These are phyloP conservation scores for Apiospora hydei DNA, from an alignment of 2,329 filamentous ascomycete species.

Conservation along the genomic window DNA sequence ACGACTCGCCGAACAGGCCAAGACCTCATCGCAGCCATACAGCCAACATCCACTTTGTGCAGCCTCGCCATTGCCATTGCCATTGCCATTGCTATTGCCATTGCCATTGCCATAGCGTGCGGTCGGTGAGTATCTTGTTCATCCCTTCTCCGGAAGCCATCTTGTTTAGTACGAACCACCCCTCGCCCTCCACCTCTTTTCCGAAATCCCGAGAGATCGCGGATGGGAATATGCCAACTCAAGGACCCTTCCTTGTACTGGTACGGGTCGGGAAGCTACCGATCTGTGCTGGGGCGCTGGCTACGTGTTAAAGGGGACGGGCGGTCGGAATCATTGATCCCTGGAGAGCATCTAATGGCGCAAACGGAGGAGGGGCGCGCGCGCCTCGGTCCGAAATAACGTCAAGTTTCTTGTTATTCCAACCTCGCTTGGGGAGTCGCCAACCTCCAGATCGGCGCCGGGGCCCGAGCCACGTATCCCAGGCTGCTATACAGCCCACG, in stretches of 20 bases:
- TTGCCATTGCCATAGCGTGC: background rate
- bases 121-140: constrained; percentile 3
- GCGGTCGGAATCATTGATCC: constrained; percentile 59
- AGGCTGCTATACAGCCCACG: background rate
- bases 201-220: background rate
- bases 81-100: background rate
- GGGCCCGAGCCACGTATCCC: too few species aligned
- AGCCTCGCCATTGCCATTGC: background rate
- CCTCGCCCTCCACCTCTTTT: background rate
- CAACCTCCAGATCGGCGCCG: background rate
- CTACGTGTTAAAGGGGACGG: constrained; percentile 90
- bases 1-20: background rate
- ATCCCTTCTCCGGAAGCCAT: background rate
- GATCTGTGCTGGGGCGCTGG: constrained; percentile 47
- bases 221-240: background rate
- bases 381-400: background rate
- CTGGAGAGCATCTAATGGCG: background rate
- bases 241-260: background rate
- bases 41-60: background rate
- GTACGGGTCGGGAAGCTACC: constrained; percentile 1
- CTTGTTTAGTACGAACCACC: constrained; percentile 15
- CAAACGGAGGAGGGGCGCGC: background rate
- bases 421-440: background rate
- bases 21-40: background rate
- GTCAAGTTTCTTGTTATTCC: background rate